These are phyloP conservation scores for Fusarium mangiferae DNA, from an alignment of 2,329 filamentous ascomycete genomes.

Conservation along the genomic window DNA sequence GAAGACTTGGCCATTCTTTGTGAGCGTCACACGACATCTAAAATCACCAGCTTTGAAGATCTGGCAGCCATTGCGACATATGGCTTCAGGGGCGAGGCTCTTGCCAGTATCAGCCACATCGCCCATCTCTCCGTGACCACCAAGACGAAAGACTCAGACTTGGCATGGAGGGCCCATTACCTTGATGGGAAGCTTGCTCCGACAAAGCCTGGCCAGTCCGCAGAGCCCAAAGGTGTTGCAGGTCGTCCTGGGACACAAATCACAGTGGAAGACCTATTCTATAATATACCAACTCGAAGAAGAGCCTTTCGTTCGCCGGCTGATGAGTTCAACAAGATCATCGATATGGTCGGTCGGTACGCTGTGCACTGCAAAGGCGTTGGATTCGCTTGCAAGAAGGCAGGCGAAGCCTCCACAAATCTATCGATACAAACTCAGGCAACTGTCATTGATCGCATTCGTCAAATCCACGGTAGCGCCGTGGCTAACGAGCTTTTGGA, in stretches of 20 bases:
- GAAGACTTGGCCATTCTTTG: slow-evolving; percentile 93
- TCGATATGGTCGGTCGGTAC: slow-evolving; percentile 93
- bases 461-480: slow-evolving; percentile 84
- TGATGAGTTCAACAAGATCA: slow-evolving; percentile 97
- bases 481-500: slow-evolving; percentile 90
- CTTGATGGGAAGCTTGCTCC: slow-evolving; percentile 83
- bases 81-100: slow-evolving; percentile 95
- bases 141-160: slow-evolving; percentile 85
- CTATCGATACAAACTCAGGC: slow-evolving; percentile 82
- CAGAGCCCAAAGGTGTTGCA: slow-evolving; percentile 87
- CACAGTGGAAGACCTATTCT: slow-evolving; percentile 96
- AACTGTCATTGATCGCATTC: slow-evolving; percentile 82
- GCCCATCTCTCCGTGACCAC: slow-evolving; percentile 96
- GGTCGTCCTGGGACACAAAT: slow-evolving; percentile 93
- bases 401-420: slow-evolving; percentile 85
- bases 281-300: slow-evolving; percentile 90
- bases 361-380: slow-evolving; percentile 92
- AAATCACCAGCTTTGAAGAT: slow-evolving; percentile 93
- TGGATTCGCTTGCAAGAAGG: slow-evolving; percentile 95
- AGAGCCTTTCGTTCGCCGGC: slow-evolving; percentile 90
- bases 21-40: slow-evolving; percentile 96
- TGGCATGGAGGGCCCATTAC: slow-evolving; percentile 92
- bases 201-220: slow-evolving; percentile 85
- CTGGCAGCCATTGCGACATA: slow-evolving; percentile 91
- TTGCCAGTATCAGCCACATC: slow-evolving; percentile 98